Base-by-base conservation (phyloP, 768 basidiomycete genomes). In the Coprinopsis sp. region DNA sequence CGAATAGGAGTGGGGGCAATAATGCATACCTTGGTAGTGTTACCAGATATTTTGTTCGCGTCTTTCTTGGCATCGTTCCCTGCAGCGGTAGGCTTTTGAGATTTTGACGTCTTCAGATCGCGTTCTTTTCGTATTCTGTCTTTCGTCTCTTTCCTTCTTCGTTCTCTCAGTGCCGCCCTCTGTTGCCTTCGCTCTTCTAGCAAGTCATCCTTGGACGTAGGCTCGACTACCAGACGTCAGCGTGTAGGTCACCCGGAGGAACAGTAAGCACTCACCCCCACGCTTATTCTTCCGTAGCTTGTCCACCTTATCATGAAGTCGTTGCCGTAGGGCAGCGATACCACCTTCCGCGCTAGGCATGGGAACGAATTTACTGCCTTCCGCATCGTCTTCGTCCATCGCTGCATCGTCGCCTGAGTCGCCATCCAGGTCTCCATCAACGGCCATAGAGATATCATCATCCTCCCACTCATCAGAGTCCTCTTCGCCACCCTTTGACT, bases 151-250 rank as follows among this genome's bases (percentile, higher is more conserved):
- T 86, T 88, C 59, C 93, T 68, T 54, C 95, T 70, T 47, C 82
- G 77, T 64, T 97, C 94, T 18, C 93, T 75, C 74, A 96, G 73
- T 27, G 84, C 80, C 0, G 85, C 93, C 4, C 91, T 72, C 57
- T 89, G 82, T 54, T 66, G 65, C 51, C 92, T 69, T 44, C 87
- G 73, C 63, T 91, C 87, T 58, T 91, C 87, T 42, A 97, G 62
- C 37, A 97, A 62, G 51, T 82, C 90, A 58, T 97, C 93, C 59
- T 78, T 82, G 58, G 84, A 83, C 5, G 72, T 76, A 8, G 79
- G 71, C 56, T 78, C 76, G 2, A 58, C 63, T 22, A 13, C 12
- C 10, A 2, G 18, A 16, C 23, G 8, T 25, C 14, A 57, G 59
- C 10, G 57, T 57, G 37, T 46, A 38, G 33, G 50, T 16, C 30